A percentile compares a stretch with the other conserved stretches of the same genome.
Conservation (phyloP, 2,329 filamentous ascomycete genomes). For the Calonectria montana region DNA sequence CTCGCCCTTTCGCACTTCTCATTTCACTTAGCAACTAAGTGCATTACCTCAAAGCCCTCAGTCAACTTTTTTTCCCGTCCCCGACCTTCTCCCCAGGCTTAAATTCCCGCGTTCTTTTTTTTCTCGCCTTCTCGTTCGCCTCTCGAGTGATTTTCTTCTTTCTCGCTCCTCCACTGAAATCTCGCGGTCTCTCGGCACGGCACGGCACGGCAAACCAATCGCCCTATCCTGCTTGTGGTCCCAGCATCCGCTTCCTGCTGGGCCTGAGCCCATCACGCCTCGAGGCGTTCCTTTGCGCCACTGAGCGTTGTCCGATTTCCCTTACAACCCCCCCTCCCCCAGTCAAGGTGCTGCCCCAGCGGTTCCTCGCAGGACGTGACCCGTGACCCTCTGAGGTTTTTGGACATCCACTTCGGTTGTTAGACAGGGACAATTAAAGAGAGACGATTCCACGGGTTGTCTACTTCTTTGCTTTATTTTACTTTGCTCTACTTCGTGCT, state of each 20-base stretch:
- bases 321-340: slow-evolving; percentile 5
- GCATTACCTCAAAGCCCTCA: slow-evolving; percentile 42
- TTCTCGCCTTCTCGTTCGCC: slow-evolving; percentile 14
- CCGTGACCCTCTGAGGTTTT: neutral
- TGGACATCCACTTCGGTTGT: neutral
- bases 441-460: neutral
- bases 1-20: slow-evolving; percentile 19
- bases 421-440: slow-evolving; percentile 1
- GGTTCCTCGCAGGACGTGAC: slow-evolving; percentile 9
- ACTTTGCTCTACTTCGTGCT: neutral
- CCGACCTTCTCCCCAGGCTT: slow-evolving; percentile 33
- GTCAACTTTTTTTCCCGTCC: slow-evolving; percentile 34
- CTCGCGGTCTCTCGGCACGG: slow-evolving; percentile 31
- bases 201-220: slow-evolving; percentile 29
- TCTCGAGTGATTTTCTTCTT: slow-evolving; percentile 6
- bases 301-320: slow-evolving; percentile 30
- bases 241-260: slow-evolving; percentile 25
- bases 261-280: slow-evolving; percentile 39
- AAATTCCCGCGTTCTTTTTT: slow-evolving; percentile 43
- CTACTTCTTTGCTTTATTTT: neutral
- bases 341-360: slow-evolving; percentile 13
- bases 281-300: slow-evolving; percentile 38
- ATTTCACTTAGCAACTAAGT: slow-evolving; percentile 26
- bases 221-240: slow-evolving; percentile 30
- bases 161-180: slow-evolving; percentile 19